Percentiles rank a stretch among this genome's conserved stretches.
phyloP scores from a whole-genome alignment of 2,329 filamentous ascomycete genomes.

The Sclerotiophoma versabilis region DNA sequence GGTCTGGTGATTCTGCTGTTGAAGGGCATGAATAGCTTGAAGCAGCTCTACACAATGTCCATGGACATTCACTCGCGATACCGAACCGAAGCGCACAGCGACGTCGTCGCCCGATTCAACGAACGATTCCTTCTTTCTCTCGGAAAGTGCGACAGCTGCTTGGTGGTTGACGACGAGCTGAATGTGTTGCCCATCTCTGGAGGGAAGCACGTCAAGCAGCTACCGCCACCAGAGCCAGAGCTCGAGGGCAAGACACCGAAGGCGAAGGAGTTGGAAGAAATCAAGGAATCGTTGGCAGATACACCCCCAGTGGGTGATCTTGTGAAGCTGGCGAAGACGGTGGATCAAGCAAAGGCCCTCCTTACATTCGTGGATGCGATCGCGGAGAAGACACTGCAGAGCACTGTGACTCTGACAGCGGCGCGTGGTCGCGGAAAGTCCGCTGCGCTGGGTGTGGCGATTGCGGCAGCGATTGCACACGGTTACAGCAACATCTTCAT shows the following conservation, averaged over 20 bases:
- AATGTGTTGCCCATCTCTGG: constrained; percentile 98
- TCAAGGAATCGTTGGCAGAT: constrained; percentile 88
- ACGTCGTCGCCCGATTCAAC: constrained; percentile 96
- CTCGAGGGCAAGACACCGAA: constrained; percentile 74
- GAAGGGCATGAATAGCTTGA: constrained; percentile 96
- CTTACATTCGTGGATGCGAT: constrained; percentile 96
- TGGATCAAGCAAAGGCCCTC: constrained; percentile 96
- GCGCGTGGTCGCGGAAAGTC: constrained; percentile 96
- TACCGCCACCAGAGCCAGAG: constrained; percentile 78
- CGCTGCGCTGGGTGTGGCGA: constrained; percentile 90
- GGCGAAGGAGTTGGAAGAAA: constrained; percentile 76
- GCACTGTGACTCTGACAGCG: constrained; percentile 91
- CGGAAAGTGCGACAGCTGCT: constrained; percentile 91
- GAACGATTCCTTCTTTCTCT: constrained; percentile 95
- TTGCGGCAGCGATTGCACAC: constrained; percentile 91
- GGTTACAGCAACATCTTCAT: constrained; percentile 99
- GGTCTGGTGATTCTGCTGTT: constrained; percentile 88
- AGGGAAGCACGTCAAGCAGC: constrained; percentile 83
- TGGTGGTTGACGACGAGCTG: constrained; percentile 96
- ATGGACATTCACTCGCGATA: constrained; percentile 99
- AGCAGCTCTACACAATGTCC: constrained; percentile 93
- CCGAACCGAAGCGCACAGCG: constrained; percentile 92
- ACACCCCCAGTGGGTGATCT: constrained; percentile 86
- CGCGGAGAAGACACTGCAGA: constrained; percentile 91
- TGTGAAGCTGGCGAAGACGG: constrained; percentile 83